Conservation (phyloP, 2,329 filamentous ascomycete genomes). For the Endoconidiophora polonica region DNA sequence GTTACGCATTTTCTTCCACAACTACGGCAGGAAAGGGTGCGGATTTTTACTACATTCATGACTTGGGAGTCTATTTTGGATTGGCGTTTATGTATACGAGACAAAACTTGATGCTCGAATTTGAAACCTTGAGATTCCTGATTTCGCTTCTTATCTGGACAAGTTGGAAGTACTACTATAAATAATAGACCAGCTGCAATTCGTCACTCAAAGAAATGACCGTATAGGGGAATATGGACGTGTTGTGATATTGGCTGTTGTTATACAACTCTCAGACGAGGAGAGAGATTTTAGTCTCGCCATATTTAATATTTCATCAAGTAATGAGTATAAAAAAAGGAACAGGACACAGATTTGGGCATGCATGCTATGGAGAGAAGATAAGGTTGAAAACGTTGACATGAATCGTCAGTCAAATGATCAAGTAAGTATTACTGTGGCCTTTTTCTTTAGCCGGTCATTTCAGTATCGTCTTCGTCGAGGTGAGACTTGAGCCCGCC, state of each 20-base stretch:
- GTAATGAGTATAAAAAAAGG: no score
- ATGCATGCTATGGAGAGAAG: constrained; percentile 17
- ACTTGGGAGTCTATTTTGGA: not conserved
- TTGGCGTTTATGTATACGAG: constrained; percentile 4
- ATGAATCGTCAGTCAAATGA: not conserved
- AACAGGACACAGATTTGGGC: not conserved
- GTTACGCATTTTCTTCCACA: not conserved
- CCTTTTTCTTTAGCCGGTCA: constrained; percentile 31
- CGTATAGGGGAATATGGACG: no score
- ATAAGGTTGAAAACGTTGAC: not conserved
- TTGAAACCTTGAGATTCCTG: not conserved
- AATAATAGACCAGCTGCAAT: not conserved
- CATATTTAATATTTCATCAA: no score
- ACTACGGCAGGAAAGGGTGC: no score
- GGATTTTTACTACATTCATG: constrained; percentile 5
- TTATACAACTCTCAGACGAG: no score
- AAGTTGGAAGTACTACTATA: not conserved
- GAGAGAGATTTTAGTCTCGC: no score
- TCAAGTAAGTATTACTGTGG: no score
- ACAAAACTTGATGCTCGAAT: not conserved
- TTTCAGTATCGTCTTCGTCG: constrained; percentile 30
- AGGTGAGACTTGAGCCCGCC: constrained; percentile 32
- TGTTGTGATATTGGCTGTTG: no score
- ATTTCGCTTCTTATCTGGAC: not conserved
- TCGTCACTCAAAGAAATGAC: not conserved